These are phyloP conservation scores for Naganishia vaughanmartiniae DNA, from an alignment of 768 basidiomycete species.

Conservation along the genomic window DNA sequence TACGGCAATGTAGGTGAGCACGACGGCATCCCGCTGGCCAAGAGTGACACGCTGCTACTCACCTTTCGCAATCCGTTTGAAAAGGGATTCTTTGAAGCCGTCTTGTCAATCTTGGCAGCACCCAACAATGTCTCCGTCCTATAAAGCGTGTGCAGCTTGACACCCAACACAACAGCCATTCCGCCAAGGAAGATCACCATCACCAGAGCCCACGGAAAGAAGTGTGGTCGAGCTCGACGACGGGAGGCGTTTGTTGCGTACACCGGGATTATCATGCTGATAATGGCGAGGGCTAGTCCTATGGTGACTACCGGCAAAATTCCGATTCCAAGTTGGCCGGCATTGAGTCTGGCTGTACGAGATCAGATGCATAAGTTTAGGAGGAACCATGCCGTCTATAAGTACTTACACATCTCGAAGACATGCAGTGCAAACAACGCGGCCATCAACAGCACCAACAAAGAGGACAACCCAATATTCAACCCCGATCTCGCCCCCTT, in stretches of 20 bases:
- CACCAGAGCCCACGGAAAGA: constrained; percentile 16
- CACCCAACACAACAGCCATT: constrained; percentile 22
- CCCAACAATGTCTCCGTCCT: constrained; percentile 12
- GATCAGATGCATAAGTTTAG: too few relatives aligned
- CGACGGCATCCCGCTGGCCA: too few relatives aligned
- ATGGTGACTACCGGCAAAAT: constrained; percentile 23
- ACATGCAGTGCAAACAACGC: constrained; percentile 22
- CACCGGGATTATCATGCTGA: constrained; percentile 25
- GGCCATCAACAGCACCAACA: constrained; percentile 19
- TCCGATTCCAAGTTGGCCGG: constrained; percentile 23
- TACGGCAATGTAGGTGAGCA: not conserved
- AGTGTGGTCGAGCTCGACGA: constrained; percentile 25
- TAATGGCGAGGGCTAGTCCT: constrained; percentile 3
- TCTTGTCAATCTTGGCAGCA: constrained; percentile 12
- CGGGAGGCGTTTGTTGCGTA: constrained; percentile 25
- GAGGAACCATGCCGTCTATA: too few relatives aligned
- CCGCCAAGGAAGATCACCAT: constrained; percentile 6
- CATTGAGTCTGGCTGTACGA: constrained; percentile 12
- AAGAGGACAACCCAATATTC: constrained; percentile 13
- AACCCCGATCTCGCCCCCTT: constrained; percentile 5
- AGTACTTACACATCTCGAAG: constrained; percentile 25
- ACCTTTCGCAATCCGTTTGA: constrained; percentile 7
- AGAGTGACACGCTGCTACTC: not conserved
- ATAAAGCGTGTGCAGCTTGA: constrained; percentile 20
- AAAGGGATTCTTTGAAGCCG: constrained; percentile 17